A percentile compares a stretch with the other conserved stretches of the same genome.
Conservation (phyloP, 129 eudicot species). For the Flaveria brownii region DNA sequence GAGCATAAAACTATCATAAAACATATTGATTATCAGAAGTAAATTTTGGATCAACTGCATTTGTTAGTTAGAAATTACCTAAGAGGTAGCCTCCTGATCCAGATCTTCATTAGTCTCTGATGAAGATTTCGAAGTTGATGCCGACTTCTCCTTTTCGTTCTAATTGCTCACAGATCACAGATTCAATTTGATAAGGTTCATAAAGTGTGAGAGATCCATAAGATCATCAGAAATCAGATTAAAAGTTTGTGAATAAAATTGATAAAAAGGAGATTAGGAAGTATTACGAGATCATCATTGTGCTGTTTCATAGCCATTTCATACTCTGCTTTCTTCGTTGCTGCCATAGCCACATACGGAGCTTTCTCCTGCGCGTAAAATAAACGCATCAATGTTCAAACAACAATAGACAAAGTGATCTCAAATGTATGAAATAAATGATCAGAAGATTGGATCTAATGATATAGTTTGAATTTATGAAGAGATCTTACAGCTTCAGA, state of each 20-base stretch:
- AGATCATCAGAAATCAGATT: background rate
- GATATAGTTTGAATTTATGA: background rate
- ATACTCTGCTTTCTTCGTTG: conserved; percentile 44
- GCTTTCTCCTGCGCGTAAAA: conserved; percentile 45
- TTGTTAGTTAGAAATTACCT: conserved; percentile 26
- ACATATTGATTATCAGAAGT: background rate
- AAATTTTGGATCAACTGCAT: background rate
- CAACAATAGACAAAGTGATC: background rate
- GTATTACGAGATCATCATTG: conserved; percentile 36
- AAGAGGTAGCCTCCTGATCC: conserved; percentile 52
- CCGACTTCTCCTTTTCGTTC: conserved; percentile 29
- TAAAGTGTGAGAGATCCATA: background rate
- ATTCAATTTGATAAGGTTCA: background rate
- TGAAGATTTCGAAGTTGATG: conserved; percentile 44
- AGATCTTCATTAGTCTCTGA: conserved; percentile 41
- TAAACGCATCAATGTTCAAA: background rate
- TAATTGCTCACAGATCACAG: conserved; percentile 8
- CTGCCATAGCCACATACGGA: conserved; percentile 51
- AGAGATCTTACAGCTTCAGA: conserved; percentile 44
- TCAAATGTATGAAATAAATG: background rate
- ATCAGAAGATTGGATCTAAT: conserved; percentile 1
- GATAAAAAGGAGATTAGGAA: background rate
- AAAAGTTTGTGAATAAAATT: background rate
- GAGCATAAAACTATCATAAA: background rate
- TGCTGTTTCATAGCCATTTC: conserved; percentile 39